Conservation (phyloP, 1,284 basidiomycete genomes). For the Cryptococcus jaspeensis region DNA sequence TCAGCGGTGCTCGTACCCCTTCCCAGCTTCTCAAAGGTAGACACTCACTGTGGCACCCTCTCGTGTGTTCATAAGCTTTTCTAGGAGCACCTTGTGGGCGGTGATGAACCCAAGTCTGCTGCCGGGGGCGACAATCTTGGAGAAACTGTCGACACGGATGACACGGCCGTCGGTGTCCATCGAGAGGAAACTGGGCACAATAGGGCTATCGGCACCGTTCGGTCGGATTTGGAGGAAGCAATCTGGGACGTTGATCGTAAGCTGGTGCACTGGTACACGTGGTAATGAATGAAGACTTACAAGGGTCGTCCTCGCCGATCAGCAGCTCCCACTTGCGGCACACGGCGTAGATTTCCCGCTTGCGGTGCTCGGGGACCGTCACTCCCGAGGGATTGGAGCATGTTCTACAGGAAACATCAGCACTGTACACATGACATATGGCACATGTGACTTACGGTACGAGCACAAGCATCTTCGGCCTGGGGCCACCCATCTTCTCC, state of each 20-base stretch:
- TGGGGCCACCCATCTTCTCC: constrained; percentile 56
- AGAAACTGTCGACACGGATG: constrained; percentile 73
- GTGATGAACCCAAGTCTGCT: constrained; percentile 73
- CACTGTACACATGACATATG: background rate
- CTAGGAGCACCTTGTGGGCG: constrained; percentile 32
- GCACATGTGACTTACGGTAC: constrained; percentile 52
- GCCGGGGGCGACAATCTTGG: constrained; percentile 76
- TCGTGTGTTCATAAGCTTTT: constrained; percentile 34
- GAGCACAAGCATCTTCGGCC: constrained; percentile 52
- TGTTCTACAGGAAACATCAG: constrained; percentile 57
- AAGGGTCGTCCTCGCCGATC: constrained; percentile 74
- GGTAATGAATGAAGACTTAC: constrained; percentile 14
- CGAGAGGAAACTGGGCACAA: constrained; percentile 29
- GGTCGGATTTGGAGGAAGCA: constrained; percentile 37
- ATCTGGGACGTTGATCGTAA: constrained; percentile 44
- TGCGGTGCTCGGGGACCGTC: constrained; percentile 63
- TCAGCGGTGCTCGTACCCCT: background rate
- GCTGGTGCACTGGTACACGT: background rate
- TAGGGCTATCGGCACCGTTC: constrained; percentile 49
- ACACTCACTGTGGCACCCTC: constrained; percentile 35
- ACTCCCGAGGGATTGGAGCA: constrained; percentile 67
- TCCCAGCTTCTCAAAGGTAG: background rate
- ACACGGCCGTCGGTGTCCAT: constrained; percentile 77
- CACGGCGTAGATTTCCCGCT: constrained; percentile 71
- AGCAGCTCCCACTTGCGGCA: constrained; percentile 70